Evolutionary conservation across 1,284 basidiomycete species (phyloP).

Genomic region (Lentinula novae-zelandiae): DNA sequence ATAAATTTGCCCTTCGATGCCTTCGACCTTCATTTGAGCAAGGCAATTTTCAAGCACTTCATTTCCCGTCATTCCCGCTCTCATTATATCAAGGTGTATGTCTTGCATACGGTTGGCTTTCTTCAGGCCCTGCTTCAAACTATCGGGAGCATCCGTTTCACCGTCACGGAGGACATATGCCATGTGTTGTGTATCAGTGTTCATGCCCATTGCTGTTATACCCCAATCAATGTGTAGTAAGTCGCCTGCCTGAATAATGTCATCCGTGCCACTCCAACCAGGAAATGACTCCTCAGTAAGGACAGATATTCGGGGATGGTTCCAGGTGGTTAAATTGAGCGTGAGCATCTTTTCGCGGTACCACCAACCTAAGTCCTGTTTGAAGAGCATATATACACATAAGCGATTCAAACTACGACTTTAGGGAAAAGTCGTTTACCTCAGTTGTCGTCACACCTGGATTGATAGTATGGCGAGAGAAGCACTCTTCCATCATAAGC

Average conservation of each 20-base stretch:
- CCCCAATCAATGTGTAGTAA: conserved; percentile 54
- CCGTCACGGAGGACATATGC: conserved; percentile 48
- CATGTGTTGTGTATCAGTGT: conserved; percentile 56
- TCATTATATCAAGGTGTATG: conserved; percentile 41
- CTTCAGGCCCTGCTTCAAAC: conserved; percentile 39
- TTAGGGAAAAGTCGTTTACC: not conserved
- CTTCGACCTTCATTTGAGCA: conserved; percentile 38
- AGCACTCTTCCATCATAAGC: conserved; percentile 51
- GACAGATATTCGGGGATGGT: conserved; percentile 48
- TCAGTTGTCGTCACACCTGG: conserved; percentile 42
- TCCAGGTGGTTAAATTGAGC: conserved; percentile 48
- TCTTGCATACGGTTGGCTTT: conserved; percentile 52
- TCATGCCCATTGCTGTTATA: conserved; percentile 49
- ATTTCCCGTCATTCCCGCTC: conserved; percentile 44
- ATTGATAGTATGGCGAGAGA: conserved; percentile 38
- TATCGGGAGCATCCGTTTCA: conserved; percentile 38
- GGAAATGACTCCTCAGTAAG: conserved; percentile 41
- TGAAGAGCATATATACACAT: not conserved
- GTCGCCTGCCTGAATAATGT: conserved; percentile 42
- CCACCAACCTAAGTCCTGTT: conserved; percentile 51
- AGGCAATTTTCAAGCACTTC: conserved; percentile 38
- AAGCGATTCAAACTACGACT: not conserved
- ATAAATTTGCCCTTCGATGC: conserved; percentile 47
- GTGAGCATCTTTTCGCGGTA: conserved; percentile 50
- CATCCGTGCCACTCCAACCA: conserved; percentile 39